Evolutionary conservation across 2,329 filamentous ascomycete species (phyloP).

Genomic region (Chaetomium sp.): DNA sequence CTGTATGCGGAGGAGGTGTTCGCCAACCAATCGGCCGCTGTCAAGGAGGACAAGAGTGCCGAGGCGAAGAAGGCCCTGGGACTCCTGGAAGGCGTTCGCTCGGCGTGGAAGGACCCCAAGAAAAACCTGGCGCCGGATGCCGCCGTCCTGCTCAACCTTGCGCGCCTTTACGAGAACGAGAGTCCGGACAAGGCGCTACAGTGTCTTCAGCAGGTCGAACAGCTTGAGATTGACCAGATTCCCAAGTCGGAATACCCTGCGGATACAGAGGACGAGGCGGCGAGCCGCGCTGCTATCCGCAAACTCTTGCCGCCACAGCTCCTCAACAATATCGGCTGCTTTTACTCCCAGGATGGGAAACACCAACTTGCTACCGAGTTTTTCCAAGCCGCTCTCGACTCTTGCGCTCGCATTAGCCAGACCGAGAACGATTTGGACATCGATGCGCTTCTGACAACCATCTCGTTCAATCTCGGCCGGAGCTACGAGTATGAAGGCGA

Average conservation of each 20-base stretch:
- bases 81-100: constrained; percentile 80
- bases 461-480: constrained; percentile 93
- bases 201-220: constrained; percentile 88
- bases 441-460: constrained; percentile 90
- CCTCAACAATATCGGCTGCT: constrained; percentile 96
- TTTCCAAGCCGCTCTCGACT: constrained; percentile 88
- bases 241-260: constrained; percentile 68
- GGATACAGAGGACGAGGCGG: constrained; percentile 61
- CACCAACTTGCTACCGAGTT: constrained; percentile 77
- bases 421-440: constrained; percentile 74
- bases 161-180: constrained; percentile 84
- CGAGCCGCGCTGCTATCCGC: constrained; percentile 64
- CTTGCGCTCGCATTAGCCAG: constrained; percentile 81
- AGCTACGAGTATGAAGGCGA: constrained; percentile 87
- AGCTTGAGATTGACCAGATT: constrained; percentile 81
- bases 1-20: constrained; percentile 96
- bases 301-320: constrained; percentile 85
- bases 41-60: constrained; percentile 82
- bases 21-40: constrained; percentile 67
- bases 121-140: constrained; percentile 79
- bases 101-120: constrained; percentile 90
- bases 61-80: constrained; percentile 85
- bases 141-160: constrained; percentile 86
- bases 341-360: constrained; percentile 86
- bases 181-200: constrained; percentile 88